These are phyloP conservation scores for Acanthamoeba triangularis DNA, from an alignment of 208 protist genomes.

Conservation along the genomic window DNA sequence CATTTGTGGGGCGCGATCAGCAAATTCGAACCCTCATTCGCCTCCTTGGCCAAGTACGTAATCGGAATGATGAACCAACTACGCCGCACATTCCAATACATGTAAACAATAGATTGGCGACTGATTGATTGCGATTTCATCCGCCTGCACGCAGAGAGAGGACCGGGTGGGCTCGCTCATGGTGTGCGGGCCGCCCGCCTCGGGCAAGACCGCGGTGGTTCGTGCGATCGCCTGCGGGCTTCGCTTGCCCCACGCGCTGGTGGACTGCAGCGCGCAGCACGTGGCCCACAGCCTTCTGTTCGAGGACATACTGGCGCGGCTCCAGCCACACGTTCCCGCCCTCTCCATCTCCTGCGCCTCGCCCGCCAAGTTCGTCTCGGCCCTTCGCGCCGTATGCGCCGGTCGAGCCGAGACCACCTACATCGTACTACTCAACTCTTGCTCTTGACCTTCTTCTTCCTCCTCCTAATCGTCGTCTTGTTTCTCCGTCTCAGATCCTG, in stretches of 20 bases:
- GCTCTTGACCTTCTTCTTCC: not conserved
- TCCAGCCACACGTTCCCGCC: conserved; percentile 26
- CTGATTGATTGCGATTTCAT: not conserved
- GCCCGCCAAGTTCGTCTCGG: conserved; percentile 24
- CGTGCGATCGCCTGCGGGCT: conserved; percentile 25
- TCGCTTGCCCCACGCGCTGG: conserved; percentile 32
- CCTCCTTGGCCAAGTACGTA: conserved; percentile 2
- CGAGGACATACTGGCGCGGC: conserved; percentile 39
- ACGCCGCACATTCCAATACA: not conserved
- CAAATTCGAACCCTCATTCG: conserved; percentile 37
- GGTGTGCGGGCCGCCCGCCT: conserved; percentile 26
- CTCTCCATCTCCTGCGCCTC: conserved; percentile 1
- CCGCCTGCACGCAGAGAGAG: not conserved
- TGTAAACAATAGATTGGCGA: too few relatives aligned
- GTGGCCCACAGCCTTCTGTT: conserved; percentile 24
- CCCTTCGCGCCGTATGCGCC: not conserved
- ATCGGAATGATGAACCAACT: not conserved
- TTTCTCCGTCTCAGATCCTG: not conserved
- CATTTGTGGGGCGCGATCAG: conserved; percentile 5
- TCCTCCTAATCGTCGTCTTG: not conserved
- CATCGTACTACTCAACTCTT: not conserved
- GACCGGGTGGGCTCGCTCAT: not conserved
- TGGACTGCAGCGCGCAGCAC: conserved; percentile 59
- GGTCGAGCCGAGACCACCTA: conserved; percentile 16
- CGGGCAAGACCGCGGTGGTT: conserved; percentile 38